Base-by-base conservation (phyloP, 1,284 basidiomycete species). In the Cryptococcus hybrid region DNA sequence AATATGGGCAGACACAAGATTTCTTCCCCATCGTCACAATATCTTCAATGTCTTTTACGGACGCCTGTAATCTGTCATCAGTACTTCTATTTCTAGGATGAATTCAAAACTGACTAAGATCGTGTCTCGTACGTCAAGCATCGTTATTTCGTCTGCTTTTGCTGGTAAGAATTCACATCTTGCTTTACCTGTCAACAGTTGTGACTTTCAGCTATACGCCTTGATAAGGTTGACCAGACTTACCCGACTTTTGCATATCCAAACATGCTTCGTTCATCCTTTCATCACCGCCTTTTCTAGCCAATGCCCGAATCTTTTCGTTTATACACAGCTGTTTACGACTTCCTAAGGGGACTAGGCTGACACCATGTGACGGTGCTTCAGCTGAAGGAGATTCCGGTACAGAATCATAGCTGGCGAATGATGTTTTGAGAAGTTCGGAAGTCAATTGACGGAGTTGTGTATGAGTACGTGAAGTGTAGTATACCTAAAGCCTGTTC, bases 321-420 rank as follows among this genome's bases (percentile, higher is more conserved):
- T 98, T 92, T 66, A 99, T 92, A 74, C 95, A 99, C 15, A 98
- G 83, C 69, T 96, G 93, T 71, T 88, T 90, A 39, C 95, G 84
- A 13, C 91, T 92, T 1, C 89, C 95, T 2, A 99, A 82, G 5
- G 92, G 84, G 5, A 94, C 88, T 0, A 86, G 82, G 30, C 90
- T 68, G 43, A 76, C 70, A 5, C 63, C 64, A 9, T 56, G 54
- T 1, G 44, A 59, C 63, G 50, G 73, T 75, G 39, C 52, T 84
- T 69, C 87, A 89, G 40, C 82, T 82, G 7, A 11, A 34, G 47
- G 42, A 12, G 40, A 24, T n/a, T 36, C 30, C 13, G 53, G 13
- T 11, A 46, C 35, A n/a, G 34, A 34, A 7, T 13, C n/a, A 8
- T 34, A 38, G 11, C 46, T 36, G 34, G 64, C 67, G 51, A 75